Evolutionary conservation across 345 rosid genomes (phyloP).

Genomic region (Bruguiera sexangula): DNA sequence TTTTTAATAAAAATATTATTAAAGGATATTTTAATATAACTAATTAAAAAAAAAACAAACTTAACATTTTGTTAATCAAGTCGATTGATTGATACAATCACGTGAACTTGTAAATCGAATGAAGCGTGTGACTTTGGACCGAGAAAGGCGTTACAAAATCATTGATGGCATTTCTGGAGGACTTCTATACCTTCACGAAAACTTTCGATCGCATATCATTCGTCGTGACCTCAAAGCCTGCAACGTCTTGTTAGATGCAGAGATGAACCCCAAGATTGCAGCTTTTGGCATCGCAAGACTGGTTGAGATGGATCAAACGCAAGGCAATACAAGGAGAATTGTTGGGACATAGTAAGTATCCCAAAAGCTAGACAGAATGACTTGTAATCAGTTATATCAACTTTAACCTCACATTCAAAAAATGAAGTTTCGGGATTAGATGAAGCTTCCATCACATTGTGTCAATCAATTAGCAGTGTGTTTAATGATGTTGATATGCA

Average conservation of each 20-base stretch:
- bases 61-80: too few relatives aligned
- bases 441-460: too few relatives aligned
- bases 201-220: conserved; percentile 39
- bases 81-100: background rate
- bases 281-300: conserved; percentile 54
- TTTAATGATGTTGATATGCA: background rate
- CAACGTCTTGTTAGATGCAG: conserved; percentile 39
- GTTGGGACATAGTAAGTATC: conserved; percentile 43
- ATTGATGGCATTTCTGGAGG: conserved; percentile 44
- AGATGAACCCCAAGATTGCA: conserved; percentile 45
- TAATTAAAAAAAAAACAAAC: too few relatives aligned
- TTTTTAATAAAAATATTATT: too few relatives aligned
- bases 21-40: too few relatives aligned
- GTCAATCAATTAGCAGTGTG: background rate
- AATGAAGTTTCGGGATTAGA: too few relatives aligned
- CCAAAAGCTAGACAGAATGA: background rate
- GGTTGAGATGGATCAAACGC: conserved; percentile 36
- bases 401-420: too few relatives aligned
- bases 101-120: conserved; percentile 17
- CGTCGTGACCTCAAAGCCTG: conserved; percentile 51
- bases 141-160: conserved; percentile 37
- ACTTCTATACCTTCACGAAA: conserved; percentile 46
- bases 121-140: conserved; percentile 14
- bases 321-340: conserved; percentile 28
- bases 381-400: too few relatives aligned